Base-by-base conservation (phyloP, 208 protist genomes). In the Leishmania mexicana region DNA sequence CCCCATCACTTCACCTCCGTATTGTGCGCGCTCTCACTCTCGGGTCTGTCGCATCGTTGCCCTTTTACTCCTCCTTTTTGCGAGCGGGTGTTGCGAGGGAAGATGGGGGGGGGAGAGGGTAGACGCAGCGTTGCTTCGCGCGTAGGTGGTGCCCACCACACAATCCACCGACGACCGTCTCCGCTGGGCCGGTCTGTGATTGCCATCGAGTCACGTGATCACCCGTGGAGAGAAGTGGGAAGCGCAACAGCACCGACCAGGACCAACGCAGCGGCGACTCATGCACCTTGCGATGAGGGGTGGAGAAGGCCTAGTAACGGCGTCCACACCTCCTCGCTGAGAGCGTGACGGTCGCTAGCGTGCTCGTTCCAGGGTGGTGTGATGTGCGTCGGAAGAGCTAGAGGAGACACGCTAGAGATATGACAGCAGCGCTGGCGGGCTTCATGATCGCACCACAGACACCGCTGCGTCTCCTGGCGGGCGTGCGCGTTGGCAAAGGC, bases 301-400 rank as follows among this genome's bases (percentile, higher is more conserved):
- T 40, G 10, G 38, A n/a, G 65, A 71, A 71, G 15, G 38, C 38
- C 8, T 10, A 71, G 38, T 45, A 47, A 45, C 47, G 65, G 1
- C 15, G 38, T 45, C 38, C 65, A 71, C 40, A 35, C 53, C 42
- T 85, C 83, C 28, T 65, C 75, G 45, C 83, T 80, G 11, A 76
- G 70, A 38, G 72, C 53, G 4, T 92, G 89, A 35, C 93, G 83
- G 10, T 92, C 85, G n/a, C 91, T 81, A 10, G 96, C 86, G 45
- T 77, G 81, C 35, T 92, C 88, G 28, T 75, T 13, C 2, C 82
- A 77, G 10, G 45, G 10, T 47, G 10, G 45, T 11, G 47, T 28
- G 1, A 42, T 65, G 17, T 85, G 80, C 78, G 31, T 80, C 71
- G 76, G 31, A 58, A 10, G 38, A 49, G 42, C 73, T 42, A 58